Percentiles rank a stretch among this genome's conserved stretches.
phyloP scores from a whole-genome alignment of 805 yeast species.

The Danielia reshetovae region DNA sequence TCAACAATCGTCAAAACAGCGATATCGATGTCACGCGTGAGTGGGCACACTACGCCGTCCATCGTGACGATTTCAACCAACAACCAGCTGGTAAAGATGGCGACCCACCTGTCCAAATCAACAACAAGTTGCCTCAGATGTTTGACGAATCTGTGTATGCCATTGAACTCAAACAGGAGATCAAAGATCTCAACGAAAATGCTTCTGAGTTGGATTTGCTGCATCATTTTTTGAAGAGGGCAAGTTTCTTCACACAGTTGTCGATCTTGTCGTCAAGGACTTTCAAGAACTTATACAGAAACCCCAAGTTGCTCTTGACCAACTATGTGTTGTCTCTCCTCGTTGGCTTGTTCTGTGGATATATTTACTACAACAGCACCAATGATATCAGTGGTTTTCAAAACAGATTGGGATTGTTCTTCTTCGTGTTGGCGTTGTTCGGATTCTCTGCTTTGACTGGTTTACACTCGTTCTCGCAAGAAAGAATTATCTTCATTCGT shows the following conservation, averaged over 20 bases:
- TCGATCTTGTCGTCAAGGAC: constrained; percentile 78
- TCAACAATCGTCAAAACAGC: constrained; percentile 17
- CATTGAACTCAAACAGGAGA: constrained; percentile 38
- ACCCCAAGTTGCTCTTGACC: constrained; percentile 82
- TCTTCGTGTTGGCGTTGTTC: constrained; percentile 84
- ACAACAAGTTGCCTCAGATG: constrained; percentile 28
- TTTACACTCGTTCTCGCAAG: constrained; percentile 81
- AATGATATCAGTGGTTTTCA: constrained; percentile 96
- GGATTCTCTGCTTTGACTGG: constrained; percentile 95
- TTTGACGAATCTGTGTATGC: constrained; percentile 39
- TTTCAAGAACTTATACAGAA: constrained; percentile 87
- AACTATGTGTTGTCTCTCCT: constrained; percentile 75
- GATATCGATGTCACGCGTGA: constrained; percentile 64
- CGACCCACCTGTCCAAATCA: constrained; percentile 17
- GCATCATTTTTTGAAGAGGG: constrained; percentile 40
- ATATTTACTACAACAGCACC: constrained; percentile 73
- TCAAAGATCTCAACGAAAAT: constrained; percentile 21
- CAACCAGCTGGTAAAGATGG: constrained; percentile 20
- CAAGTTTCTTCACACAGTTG: constrained; percentile 63
- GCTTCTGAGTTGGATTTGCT: constrained; percentile 26
- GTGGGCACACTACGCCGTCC: constrained; percentile 84
- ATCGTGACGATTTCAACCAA: constrained; percentile 61
- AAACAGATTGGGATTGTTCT: constrained; percentile 88
- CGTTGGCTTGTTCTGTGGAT: constrained; percentile 83
- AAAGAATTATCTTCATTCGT: constrained; percentile 82